Percentiles rank a stretch among this genome's conserved stretches.
phyloP scores from a whole-genome alignment of 805 yeast genomes.

The Suhomyces tanzawaensis region DNA sequence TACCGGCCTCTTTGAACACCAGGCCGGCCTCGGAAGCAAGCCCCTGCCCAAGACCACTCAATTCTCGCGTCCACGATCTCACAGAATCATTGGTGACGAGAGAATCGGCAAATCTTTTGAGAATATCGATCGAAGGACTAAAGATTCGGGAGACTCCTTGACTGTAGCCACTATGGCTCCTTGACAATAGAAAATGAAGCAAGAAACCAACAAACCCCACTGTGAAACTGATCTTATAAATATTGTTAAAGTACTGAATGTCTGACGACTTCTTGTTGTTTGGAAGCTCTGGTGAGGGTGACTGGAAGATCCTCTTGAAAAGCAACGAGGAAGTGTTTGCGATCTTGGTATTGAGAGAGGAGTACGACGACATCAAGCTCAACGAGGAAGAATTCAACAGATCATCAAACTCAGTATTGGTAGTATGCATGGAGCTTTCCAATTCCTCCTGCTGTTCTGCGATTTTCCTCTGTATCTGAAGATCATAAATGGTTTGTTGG shows the following conservation, averaged over 20 bases:
- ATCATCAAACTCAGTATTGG: slow-evolving; percentile 11
- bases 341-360: slow-evolving; percentile 26
- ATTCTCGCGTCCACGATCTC: background rate
- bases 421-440: slow-evolving; percentile 14
- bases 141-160: slow-evolving; percentile 9
- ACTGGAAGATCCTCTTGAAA: slow-evolving; percentile 26
- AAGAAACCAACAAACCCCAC: slow-evolving; percentile 40
- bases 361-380: slow-evolving; percentile 29
- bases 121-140: background rate
- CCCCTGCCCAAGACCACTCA: background rate
- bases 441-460: slow-evolving; percentile 26
- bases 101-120: background rate
- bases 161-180: slow-evolving; percentile 15
- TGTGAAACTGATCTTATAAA: slow-evolving; percentile 35
- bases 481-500: slow-evolving; percentile 24
- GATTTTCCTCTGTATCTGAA: slow-evolving; percentile 21
- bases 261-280: slow-evolving; percentile 1
- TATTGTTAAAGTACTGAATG: slow-evolving; percentile 9
- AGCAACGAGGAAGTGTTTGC: slow-evolving; percentile 28
- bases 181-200: slow-evolving; percentile 31
- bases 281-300: slow-evolving; percentile 4
- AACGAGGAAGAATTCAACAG: slow-evolving; percentile 35
- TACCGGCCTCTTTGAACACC: slow-evolving; percentile 11
- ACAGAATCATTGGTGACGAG: background rate
- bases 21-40: slow-evolving; percentile 10